Percentiles rank a stretch among this genome's conserved stretches.
These are phyloP conservation scores for Talaromyces albobiverticillius DNA, from an alignment of 2,329 filamentous ascomycete genomes.

Conservation along the genomic window DNA sequence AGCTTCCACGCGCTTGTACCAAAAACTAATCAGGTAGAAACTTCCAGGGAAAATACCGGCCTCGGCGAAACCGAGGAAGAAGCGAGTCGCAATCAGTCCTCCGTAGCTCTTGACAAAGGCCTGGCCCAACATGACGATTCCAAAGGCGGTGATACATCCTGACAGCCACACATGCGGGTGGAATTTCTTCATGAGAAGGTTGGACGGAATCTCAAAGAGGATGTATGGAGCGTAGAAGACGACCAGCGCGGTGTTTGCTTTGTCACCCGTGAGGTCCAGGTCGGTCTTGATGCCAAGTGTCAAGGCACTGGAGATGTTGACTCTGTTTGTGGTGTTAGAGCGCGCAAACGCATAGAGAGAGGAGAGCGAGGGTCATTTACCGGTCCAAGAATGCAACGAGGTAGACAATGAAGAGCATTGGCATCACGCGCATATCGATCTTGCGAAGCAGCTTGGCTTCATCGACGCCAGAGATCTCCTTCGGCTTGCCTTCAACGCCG, in stretches of 20 bases:
- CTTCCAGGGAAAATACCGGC: constrained; percentile 35
- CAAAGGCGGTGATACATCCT: constrained; percentile 23
- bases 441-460: constrained; percentile 19
- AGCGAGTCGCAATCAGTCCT: constrained; percentile 27
- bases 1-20: constrained; percentile 33
- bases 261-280: constrained; percentile 40
- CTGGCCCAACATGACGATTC: constrained; percentile 23
- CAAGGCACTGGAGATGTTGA: constrained; percentile 55
- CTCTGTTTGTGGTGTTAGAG: constrained; percentile 19
- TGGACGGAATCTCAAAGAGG: constrained; percentile 54
- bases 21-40: constrained; percentile 34
- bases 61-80: constrained; percentile 28
- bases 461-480: constrained; percentile 9
- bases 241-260: constrained; percentile 52
- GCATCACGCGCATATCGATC: constrained; percentile 20
- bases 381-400: constrained; percentile 20
- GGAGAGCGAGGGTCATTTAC: constrained; percentile 6
- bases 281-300: constrained; percentile 49
- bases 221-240: constrained; percentile 56
- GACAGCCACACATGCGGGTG: constrained; percentile 50
- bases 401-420: constrained; percentile 20
- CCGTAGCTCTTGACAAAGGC: constrained; percentile 27
- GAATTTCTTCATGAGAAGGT: constrained; percentile 51
- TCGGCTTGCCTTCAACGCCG: constrained; percentile 2
- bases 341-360: constrained; percentile 7